Evolutionary conservation across 495 filamentous ascomycete genomes (phyloP).

Genomic region (Corynascus novoguineensis): DNA sequence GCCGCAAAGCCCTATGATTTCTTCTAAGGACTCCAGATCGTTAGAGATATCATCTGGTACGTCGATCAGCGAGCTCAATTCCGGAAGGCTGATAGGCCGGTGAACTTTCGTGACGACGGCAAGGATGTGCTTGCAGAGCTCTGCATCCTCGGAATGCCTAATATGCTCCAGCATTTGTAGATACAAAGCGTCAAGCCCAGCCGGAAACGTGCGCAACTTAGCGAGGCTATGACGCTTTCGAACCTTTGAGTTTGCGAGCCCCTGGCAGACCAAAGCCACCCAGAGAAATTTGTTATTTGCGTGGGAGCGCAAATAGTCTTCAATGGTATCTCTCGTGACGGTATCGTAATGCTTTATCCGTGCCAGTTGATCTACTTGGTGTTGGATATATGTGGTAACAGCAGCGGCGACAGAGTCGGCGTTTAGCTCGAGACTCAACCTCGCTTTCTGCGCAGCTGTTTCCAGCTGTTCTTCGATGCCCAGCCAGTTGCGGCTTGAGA

Average conservation of each 20-base stretch:
- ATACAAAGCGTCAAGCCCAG: conserved; percentile 22
- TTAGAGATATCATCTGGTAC: not conserved
- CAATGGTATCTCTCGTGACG: conserved; percentile 15
- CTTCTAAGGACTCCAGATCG: not conserved
- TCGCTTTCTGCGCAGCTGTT: conserved; percentile 9
- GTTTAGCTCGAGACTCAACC: conserved; percentile 33
- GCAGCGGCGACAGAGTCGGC: conserved; percentile 18
- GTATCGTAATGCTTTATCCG: conserved; percentile 11
- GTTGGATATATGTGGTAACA: conserved; percentile 29
- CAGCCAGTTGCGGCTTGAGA: conserved; percentile 37
- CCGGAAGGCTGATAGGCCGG: conserved; percentile 20
- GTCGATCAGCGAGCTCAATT: conserved; percentile 16
- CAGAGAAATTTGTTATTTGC: too few species aligned
- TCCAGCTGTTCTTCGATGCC: conserved; percentile 32
- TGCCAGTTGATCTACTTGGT: conserved; percentile 29
- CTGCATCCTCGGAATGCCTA: not conserved
- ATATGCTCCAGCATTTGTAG: not conserved
- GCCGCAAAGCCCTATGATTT: conserved; percentile 22
- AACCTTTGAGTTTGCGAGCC: conserved; percentile 9
- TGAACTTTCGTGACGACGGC: conserved; percentile 1
- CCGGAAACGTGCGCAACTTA: conserved; percentile 12
- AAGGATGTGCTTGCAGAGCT: conserved; percentile 21
- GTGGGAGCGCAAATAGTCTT: not conserved
- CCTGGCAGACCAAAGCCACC: conserved; percentile 32
- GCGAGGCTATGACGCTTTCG: not conserved